phyloP scores from a whole-genome alignment of 805 yeast species.

The Cyberlindnera misumaiensis region DNA sequence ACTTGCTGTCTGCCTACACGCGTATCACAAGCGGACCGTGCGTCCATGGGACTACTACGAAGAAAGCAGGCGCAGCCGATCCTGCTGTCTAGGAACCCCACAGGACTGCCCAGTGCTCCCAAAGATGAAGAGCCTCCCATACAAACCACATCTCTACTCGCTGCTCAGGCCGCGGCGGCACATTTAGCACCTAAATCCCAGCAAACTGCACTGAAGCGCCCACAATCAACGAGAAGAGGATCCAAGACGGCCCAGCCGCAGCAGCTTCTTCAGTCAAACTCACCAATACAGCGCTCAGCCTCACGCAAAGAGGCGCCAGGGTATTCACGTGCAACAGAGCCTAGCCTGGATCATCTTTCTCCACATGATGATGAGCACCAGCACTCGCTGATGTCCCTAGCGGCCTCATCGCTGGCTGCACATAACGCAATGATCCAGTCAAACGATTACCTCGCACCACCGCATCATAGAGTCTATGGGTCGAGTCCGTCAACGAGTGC shows the following conservation, averaged over 20 bases:
- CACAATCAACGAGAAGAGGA: neutral
- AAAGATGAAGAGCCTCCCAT: neutral
- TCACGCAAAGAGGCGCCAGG: slow-evolving; percentile 1
- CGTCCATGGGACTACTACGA: slow-evolving; percentile 19
- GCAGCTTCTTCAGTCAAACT: slow-evolving; percentile 1
- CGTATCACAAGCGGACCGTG: neutral
- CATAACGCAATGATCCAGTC: slow-evolving; percentile 9
- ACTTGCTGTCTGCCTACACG: too few relatives aligned
- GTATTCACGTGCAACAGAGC: slow-evolving; percentile 1
- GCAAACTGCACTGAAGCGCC: slow-evolving; percentile 1
- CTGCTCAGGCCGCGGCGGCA: slow-evolving; percentile 21
- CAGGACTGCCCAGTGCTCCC: slow-evolving; percentile 15
- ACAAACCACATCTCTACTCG: slow-evolving; percentile 11
- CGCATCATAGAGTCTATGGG: slow-evolving; percentile 2
- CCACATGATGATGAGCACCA: slow-evolving; percentile 8
- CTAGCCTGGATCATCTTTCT: slow-evolving; percentile 6
- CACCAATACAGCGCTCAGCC: slow-evolving; percentile 2
- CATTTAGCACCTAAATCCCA: slow-evolving; percentile 1
- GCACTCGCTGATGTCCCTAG: neutral
- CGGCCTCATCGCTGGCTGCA: slow-evolving; percentile 8
- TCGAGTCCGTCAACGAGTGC: slow-evolving; percentile 13
- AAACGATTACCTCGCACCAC: slow-evolving; percentile 7
- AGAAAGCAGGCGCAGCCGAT: slow-evolving; percentile 13
- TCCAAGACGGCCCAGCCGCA: slow-evolving; percentile 1
- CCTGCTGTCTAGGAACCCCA: slow-evolving; percentile 17